Evolutionary conservation across 2,329 filamentous ascomycete species (phyloP), one percentile per base, ranked within the genome.

Genomic region (Juglanconis oblonga): DNA sequence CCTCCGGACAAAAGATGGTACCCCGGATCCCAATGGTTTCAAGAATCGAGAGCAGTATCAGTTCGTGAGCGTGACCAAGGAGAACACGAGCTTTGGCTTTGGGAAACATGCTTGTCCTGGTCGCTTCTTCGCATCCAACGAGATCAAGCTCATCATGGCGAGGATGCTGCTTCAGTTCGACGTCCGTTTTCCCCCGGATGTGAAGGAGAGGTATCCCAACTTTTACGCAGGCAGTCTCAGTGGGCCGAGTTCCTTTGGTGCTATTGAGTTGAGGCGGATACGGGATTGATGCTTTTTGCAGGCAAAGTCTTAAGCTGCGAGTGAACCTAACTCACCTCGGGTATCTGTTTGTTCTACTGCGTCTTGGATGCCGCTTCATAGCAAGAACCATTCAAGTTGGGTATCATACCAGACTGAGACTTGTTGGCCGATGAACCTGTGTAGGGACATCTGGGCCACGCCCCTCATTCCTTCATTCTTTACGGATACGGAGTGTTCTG

Each of bases 41-140:
- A 65, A 67, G 40, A 72, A 68, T 64, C 64, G 60, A 58, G 68
- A 72, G 62, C 68, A 68, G 59, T 70, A 72, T 66, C 74, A 77
- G 63, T 75, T 75, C 55, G 70, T 70, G 29, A 69, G 66, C 33
- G 65, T 69, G 24, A 71, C 66, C 36, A 68, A 69, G 63, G 68
- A 72, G 55, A 67, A 70, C 59, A 67, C 70, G 64, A 63, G 62
- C 53, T 76, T 75, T 52, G 73, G 74, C 1, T 71, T 70, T 57
- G 73, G 74, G 7, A 65, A 66, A 2, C 72, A 74, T 56, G 71
- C 73, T 2, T 72, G 70, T 48, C 70, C 70, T 3, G 70, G 70
- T 0, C 52, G 70, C 3, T 71, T 69, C 58, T 70, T 71, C 61
- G 70, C 67, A 1, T 63, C 60, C 8, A 65, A 66, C 45, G 64